phyloP scores from a whole-genome alignment of 2,329 filamentous ascomycete genomes.

The Metarhizium humberi region DNA sequence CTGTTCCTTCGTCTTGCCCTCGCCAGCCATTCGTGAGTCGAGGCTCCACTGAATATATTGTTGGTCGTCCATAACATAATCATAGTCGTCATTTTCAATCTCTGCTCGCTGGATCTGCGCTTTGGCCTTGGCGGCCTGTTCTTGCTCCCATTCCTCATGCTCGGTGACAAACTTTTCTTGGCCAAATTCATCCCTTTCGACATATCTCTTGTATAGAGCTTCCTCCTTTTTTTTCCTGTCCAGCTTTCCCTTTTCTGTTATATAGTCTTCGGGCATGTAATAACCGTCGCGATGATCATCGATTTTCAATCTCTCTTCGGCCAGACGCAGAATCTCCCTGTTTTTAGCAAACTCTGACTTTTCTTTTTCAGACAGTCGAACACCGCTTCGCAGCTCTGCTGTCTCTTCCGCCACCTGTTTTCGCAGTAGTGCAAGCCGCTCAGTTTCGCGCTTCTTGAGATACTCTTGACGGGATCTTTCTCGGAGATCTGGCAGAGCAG shows the following conservation, averaged over 20 bases:
- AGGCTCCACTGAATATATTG: slow-evolving; percentile 80
- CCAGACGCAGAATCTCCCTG: slow-evolving; percentile 68
- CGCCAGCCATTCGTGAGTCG: slow-evolving; percentile 63
- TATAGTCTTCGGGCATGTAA: slow-evolving; percentile 87
- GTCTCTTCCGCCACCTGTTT: slow-evolving; percentile 87
- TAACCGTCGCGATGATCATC: slow-evolving; percentile 92
- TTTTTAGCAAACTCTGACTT: slow-evolving; percentile 86
- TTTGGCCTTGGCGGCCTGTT: slow-evolving; percentile 81
- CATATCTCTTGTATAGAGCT: slow-evolving; percentile 80
- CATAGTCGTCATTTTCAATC: slow-evolving; percentile 74
- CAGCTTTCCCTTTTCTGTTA: slow-evolving; percentile 86
- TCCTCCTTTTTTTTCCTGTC: slow-evolving; percentile 82
- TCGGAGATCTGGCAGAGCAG: slow-evolving; percentile 71
- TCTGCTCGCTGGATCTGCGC: slow-evolving; percentile 71
- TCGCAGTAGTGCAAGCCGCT: slow-evolving; percentile 75
- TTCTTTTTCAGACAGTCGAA: slow-evolving; percentile 65
- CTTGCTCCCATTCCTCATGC: slow-evolving; percentile 90
- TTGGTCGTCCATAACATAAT: slow-evolving; percentile 84
- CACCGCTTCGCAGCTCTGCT: slow-evolving; percentile 68
- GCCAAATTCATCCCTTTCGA: slow-evolving; percentile 78
- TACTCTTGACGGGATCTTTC: slow-evolving; percentile 86
- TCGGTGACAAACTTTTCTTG: slow-evolving; percentile 87
- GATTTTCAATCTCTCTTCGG: slow-evolving; percentile 76
- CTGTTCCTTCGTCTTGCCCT: slow-evolving; percentile 68
- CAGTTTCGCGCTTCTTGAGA: slow-evolving; percentile 81